These are phyloP conservation scores for Coniella vitis DNA, from an alignment of 2,329 filamentous ascomycete species.

Conservation along the genomic window DNA sequence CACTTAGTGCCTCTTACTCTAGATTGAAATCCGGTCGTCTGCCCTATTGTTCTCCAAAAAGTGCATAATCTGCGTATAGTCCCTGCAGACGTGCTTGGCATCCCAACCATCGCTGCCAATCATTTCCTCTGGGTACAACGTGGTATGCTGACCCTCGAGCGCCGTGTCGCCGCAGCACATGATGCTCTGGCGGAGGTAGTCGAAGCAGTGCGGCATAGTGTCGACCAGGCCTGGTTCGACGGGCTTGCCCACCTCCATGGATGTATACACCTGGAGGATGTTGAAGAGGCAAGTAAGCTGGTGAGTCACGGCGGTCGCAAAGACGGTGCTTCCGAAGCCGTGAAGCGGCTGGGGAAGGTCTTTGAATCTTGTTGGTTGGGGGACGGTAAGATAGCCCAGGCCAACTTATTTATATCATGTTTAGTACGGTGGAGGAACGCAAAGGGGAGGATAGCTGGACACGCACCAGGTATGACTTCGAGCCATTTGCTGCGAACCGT, in stretches of 20 bases:
- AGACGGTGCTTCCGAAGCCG: constrained; percentile 27
- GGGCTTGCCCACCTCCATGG: constrained; percentile 22
- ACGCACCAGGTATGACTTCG: constrained; percentile 31
- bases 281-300: constrained; percentile 37
- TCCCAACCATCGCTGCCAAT: constrained; percentile 37
- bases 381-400: constrained; percentile 33
- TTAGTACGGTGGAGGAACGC: not conserved
- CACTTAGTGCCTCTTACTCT: no score
- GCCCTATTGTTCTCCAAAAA: constrained; percentile 29
- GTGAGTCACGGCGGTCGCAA: constrained; percentile 37
- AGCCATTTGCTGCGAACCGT: constrained; percentile 30
- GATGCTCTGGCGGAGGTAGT: constrained; percentile 29
- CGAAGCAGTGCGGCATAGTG: constrained; percentile 35
- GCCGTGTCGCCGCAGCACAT: constrained; percentile 28
- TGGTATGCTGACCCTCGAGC: constrained; percentile 33
- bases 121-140: constrained; percentile 28
- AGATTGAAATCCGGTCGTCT: constrained; percentile 32
- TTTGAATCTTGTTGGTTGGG: constrained; percentile 27
- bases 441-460: not conserved
- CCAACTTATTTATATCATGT: constrained; percentile 18
- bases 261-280: constrained; percentile 31
- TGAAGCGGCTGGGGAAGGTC: constrained; percentile 30
- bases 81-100: constrained; percentile 35
- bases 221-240: constrained; percentile 27
- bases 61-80: constrained; percentile 28